These are phyloP conservation scores for Candida rishiriensis DNA, from an alignment of 805 yeast species.

Conservation along the genomic window DNA sequence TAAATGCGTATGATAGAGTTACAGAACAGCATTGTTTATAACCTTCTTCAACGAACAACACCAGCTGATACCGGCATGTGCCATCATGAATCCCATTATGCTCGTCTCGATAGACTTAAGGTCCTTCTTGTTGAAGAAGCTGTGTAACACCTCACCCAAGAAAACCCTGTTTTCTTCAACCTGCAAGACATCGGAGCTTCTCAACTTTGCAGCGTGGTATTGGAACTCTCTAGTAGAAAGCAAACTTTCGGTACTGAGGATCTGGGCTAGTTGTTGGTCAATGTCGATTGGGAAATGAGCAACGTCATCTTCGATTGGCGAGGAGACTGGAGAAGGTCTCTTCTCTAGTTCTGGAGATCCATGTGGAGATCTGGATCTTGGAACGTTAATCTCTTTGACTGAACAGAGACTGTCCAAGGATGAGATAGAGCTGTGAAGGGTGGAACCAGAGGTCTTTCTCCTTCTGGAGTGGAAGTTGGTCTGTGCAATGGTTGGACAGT, in stretches of 20 bases:
- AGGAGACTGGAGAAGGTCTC: not conserved
- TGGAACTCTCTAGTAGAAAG: constrained; percentile 39
- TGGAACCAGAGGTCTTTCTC: constrained; percentile 5
- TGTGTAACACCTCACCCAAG: constrained; percentile 22
- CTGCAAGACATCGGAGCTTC: constrained; percentile 19
- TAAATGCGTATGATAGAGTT: too few relatives aligned
- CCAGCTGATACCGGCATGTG: constrained; percentile 59
- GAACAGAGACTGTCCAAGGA: constrained; percentile 2
- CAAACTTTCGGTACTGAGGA: constrained; percentile 26
- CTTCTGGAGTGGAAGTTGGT: constrained; percentile 6
- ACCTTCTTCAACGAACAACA: constrained; percentile 61
- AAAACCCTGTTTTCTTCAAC: constrained; percentile 25
- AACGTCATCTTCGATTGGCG: constrained; percentile 4
- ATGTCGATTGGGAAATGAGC: constrained; percentile 1
- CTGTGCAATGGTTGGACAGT: constrained; percentile 42
- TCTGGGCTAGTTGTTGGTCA: constrained; percentile 15
- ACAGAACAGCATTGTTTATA: constrained; percentile 26
- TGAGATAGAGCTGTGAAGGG: not conserved
- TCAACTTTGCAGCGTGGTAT: constrained; percentile 40
- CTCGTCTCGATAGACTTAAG: constrained; percentile 25
- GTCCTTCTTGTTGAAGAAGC: constrained; percentile 15
- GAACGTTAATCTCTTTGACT: constrained; percentile 2
- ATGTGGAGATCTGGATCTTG: constrained; percentile 6
- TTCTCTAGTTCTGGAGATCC: constrained; percentile 2
- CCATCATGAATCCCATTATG: constrained; percentile 50